phyloP scores from a whole-genome alignment of 1,139 yeast genomes.

The Lodderomyces pseudojiufengensis region DNA sequence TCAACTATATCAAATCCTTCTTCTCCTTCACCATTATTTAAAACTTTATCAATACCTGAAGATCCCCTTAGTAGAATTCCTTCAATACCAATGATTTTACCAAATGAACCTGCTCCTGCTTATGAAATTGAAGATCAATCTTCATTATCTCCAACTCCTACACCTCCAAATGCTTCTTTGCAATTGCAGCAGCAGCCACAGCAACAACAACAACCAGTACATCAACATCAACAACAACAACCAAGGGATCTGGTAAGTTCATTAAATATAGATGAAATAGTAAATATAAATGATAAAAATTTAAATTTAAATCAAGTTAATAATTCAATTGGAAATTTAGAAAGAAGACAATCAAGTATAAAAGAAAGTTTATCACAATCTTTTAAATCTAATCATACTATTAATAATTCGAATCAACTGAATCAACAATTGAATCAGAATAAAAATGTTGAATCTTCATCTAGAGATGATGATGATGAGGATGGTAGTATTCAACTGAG shows the following conservation, averaged over 20 bases:
- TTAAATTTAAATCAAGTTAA: background rate
- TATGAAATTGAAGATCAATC: conserved; percentile 15
- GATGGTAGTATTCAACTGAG: conserved; percentile 5
- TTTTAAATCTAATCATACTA: conserved; percentile 7
- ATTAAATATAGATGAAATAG: conserved; percentile 24
- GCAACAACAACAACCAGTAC: background rate
- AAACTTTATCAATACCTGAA: conserved; percentile 35
- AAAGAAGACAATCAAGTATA: conserved; percentile 6
- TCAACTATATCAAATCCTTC: no score
- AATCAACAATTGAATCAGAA: no score
- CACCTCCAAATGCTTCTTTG: no score
- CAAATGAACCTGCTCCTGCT: conserved; percentile 36
- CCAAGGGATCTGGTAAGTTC: conserved; percentile 7
- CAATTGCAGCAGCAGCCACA: no score
- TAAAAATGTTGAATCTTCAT: no score
- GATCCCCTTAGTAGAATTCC: conserved; percentile 35
- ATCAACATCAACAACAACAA: background rate
- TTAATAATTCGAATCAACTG: no score
- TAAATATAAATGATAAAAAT: conserved; percentile 11
- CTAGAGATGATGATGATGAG: no score
- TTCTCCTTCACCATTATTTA: conserved; percentile 22
- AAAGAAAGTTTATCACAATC: conserved; percentile 10
- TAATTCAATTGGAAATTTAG: background rate
- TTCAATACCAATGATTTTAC: conserved; percentile 21
- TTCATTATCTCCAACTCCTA: no score